These are phyloP conservation scores for Clonostachys rosea DNA, from an alignment of 2,329 filamentous ascomycete species.

Conservation along the genomic window DNA sequence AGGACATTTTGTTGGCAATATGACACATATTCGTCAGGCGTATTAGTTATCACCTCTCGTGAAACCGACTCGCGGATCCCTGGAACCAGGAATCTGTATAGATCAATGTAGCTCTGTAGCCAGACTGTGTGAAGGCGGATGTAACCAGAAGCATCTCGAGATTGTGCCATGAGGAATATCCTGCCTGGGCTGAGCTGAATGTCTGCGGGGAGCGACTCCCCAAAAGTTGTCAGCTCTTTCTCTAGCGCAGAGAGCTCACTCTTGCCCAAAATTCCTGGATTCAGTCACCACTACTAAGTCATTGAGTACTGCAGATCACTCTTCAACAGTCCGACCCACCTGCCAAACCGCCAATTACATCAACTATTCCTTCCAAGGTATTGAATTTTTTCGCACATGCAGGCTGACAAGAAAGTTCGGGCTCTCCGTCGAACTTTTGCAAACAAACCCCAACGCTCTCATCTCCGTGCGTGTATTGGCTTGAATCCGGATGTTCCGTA, in stretches of 20 bases:
- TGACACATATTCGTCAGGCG: conserved; percentile 2
- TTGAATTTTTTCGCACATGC: too few species aligned
- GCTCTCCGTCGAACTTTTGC: too few species aligned
- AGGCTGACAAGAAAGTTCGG: too few species aligned
- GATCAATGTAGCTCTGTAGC: conserved; percentile 13
- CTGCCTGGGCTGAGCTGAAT: conserved; percentile 7
- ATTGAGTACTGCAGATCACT: too few species aligned
- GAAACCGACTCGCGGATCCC: conserved; percentile 12
- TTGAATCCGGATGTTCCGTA: too few species aligned
- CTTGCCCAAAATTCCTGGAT: neutral
- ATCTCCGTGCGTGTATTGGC: too few species aligned
- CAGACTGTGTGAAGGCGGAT: conserved; percentile 8
- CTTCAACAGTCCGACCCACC: too few species aligned
- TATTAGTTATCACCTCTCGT: neutral
- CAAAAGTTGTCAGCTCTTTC: conserved; percentile 9
- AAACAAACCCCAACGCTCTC: too few species aligned
- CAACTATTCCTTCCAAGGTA: too few species aligned
- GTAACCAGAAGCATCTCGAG: conserved; percentile 11
- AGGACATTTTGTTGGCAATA: conserved; percentile 5
- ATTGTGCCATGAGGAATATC: conserved; percentile 16
- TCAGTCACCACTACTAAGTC: too few species aligned
- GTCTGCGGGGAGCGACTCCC: conserved; percentile 10
- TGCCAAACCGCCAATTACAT: too few species aligned
- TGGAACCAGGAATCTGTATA: conserved; percentile 15
- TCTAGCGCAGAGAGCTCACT: conserved; percentile 7